Percentiles rank a stretch among this genome's conserved stretches.
Conservation (phyloP, 225 moss, liverwort and hornwort genomes). For the Ulota crispa region DNA sequence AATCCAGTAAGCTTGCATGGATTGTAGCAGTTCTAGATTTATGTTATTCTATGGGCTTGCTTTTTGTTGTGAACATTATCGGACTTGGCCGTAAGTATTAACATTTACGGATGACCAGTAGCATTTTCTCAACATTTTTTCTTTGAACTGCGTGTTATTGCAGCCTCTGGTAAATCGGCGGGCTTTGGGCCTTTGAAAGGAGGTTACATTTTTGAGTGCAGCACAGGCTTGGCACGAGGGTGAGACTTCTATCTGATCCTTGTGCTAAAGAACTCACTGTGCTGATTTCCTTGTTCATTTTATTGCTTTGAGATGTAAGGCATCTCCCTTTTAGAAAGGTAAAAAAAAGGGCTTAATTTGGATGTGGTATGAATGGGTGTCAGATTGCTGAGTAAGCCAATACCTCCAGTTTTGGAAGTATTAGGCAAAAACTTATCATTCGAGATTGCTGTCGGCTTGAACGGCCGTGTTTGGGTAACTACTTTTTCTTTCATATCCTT, state of each 20-base stretch:
- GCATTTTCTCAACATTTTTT: conserved; percentile 4
- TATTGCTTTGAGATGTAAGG: neutral
- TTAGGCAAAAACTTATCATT: conserved; percentile 74
- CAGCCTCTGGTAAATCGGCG: conserved; percentile 72
- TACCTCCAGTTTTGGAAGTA: conserved; percentile 74
- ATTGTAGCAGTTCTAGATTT: neutral
- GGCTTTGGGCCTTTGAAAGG: conserved; percentile 93
- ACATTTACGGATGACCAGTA: neutral
- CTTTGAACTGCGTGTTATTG: conserved; percentile 13
- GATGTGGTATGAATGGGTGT: conserved; percentile 9
- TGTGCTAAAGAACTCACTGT: neutral
- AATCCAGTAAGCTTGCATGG: neutral
- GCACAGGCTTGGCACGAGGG: conserved; percentile 82
- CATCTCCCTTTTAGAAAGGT: neutral
- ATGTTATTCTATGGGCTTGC: neutral
- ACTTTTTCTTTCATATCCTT: neutral
- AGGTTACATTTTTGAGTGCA: conserved; percentile 87
- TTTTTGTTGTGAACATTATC: neutral
- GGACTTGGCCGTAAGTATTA: neutral
- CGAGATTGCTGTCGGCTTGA: conserved; percentile 91
- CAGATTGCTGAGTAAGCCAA: conserved; percentile 77
- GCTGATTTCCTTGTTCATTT: neutral
- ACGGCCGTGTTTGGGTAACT: conserved; percentile 90
- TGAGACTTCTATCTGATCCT: conserved; percentile 30
- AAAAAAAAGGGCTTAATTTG: neutral